These are phyloP conservation scores for Pseudocercospora fijiensis DNA, from an alignment of 2,329 filamentous ascomycete species.

Conservation along the genomic window DNA sequence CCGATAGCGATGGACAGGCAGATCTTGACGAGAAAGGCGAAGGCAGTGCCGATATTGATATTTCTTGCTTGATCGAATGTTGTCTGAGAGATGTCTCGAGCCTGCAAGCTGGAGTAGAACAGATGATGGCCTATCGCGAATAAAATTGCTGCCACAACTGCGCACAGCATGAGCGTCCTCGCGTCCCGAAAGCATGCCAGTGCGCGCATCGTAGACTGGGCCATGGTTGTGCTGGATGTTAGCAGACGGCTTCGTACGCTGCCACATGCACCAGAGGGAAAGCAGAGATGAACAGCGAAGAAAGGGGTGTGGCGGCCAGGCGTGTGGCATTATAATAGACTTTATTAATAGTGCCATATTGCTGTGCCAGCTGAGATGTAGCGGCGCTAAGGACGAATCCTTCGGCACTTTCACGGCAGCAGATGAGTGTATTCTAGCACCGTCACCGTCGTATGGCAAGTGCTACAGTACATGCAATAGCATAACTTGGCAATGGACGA, in stretches of 20 bases:
- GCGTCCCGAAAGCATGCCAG: not conserved
- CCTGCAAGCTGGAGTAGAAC: conserved; percentile 10
- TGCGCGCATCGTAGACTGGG: not conserved
- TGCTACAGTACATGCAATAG: no score
- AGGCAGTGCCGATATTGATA: conserved; percentile 11
- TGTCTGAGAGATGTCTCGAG: not conserved
- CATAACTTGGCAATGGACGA: no score
- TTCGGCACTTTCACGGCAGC: not conserved
- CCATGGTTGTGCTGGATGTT: not conserved
- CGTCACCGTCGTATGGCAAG: no score
- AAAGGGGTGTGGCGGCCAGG: not conserved
- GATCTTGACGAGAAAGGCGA: conserved; percentile 9
- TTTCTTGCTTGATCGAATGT: conserved; percentile 6
- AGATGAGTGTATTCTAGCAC: no score
- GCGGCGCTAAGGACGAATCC: not conserved
- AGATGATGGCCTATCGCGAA: conserved; percentile 10
- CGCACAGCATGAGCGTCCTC: not conserved
- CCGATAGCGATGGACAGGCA: conserved; percentile 4
- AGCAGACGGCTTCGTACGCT: no score
- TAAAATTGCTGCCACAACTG: not conserved
- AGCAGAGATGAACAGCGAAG: no score
- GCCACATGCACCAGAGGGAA: no score
- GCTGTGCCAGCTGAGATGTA: not conserved
- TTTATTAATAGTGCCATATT: not conserved
- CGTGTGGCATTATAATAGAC: not conserved